A percentile compares a stretch with the other conserved stretches of the same genome.
Conservation (phyloP, 495 filamentous ascomycete species). For the Chaetomium tenue region DNA sequence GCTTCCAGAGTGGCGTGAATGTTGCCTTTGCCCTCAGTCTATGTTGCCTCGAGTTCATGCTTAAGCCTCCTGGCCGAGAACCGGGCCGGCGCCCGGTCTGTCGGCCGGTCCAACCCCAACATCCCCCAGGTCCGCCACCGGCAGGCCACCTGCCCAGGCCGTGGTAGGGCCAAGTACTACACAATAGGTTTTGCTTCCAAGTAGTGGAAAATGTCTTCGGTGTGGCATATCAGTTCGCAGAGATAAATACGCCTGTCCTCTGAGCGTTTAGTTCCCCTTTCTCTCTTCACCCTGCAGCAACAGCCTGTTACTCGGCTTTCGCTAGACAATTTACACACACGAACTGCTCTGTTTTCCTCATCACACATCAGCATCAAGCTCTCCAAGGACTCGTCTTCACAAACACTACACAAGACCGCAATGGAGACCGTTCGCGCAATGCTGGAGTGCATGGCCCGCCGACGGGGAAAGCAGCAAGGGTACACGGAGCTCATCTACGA, state of each 20-base stretch:
- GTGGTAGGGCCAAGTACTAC: background rate
- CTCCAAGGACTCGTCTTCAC: background rate
- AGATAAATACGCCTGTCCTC: conserved; percentile 1
- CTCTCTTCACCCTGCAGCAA: conserved; percentile 7
- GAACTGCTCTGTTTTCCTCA: background rate
- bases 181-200: background rate
- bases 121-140: conserved; percentile 8
- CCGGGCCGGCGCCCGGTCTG: background rate
- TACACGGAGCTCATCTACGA: conserved; percentile 27
- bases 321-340: conserved; percentile 8
- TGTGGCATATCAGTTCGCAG: background rate
- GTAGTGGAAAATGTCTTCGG: background rate
- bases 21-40: no score
- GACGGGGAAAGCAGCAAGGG: conserved; percentile 8
- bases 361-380: conserved; percentile 1
- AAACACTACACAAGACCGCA: background rate
- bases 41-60: background rate
- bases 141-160: background rate
- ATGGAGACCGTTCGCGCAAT: conserved; percentile 25
- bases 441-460: conserved; percentile 24
- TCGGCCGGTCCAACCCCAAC: background rate
- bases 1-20: no score
- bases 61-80: background rate
- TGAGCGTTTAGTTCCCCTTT: background rate
- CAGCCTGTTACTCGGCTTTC: conserved; percentile 15